Evolutionary conservation across 495 filamentous ascomycete species (phyloP).

Genomic region (Baudoinia panamericana): DNA sequence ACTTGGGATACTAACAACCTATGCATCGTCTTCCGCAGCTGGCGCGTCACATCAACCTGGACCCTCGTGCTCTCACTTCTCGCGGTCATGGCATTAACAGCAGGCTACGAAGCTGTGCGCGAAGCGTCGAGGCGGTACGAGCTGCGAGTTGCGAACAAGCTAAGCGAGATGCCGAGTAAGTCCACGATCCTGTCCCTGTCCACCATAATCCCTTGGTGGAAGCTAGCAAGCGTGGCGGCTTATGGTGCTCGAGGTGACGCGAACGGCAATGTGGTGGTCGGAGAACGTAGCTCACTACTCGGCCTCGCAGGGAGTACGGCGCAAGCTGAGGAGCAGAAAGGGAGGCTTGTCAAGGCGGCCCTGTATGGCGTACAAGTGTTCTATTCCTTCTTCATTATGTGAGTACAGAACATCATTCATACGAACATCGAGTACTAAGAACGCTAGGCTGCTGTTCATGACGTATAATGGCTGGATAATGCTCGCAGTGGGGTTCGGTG

Average conservation of each 20-base stretch:
- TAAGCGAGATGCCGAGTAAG: constrained; percentile 13
- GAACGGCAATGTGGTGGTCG: constrained; percentile 3
- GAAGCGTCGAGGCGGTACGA: constrained; percentile 61
- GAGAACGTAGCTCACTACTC: constrained; percentile 57
- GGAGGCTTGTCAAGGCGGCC: constrained; percentile 62
- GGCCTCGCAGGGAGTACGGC: constrained; percentile 37
- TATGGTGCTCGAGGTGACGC: background rate
- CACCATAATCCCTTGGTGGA: background rate
- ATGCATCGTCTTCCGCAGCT: constrained; percentile 87
- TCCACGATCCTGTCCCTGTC: constrained; percentile 2
- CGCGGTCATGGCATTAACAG: constrained; percentile 66
- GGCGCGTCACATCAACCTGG: constrained; percentile 63
- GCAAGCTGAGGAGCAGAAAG: constrained; percentile 38
- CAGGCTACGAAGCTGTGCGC: constrained; percentile 82
- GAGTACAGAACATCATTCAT: constrained; percentile 32
- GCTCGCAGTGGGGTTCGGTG: constrained; percentile 77
- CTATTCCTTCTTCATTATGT: constrained; percentile 99
- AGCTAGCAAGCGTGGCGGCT: constrained; percentile 10
- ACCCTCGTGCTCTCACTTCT: constrained; percentile 69
- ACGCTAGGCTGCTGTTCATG: constrained; percentile 87
- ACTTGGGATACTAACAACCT: constrained; percentile 86
- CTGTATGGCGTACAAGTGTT: constrained; percentile 93
- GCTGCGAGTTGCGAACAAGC: background rate
- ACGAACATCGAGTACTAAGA: background rate
- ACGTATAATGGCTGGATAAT: constrained; percentile 98